Base-by-base conservation (phyloP, 2,329 filamentous ascomycete genomes). In the Phyllosticta capitalensis region DNA sequence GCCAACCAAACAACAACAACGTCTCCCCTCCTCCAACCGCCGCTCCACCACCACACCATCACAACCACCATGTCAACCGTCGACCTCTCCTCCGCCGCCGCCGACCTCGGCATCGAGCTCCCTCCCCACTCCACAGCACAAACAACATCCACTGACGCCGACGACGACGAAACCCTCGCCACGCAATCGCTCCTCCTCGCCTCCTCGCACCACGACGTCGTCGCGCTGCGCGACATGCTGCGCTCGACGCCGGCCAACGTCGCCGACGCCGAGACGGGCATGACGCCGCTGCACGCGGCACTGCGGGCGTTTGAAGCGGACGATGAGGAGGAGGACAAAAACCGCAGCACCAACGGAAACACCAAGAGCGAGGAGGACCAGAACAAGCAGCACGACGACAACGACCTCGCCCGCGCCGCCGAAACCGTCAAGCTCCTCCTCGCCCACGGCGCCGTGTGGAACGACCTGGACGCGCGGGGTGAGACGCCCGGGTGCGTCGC, bases 401-500 rank as follows among this genome's bases (percentile, higher is more conserved):
- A 69, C 22, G 69, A 71, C 20, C 59, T 70, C n/a, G 69, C 88
- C 30, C 81, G 85, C 53, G 81, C 82, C 2, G 80, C 81, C 59
- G 83, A 85, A 56, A 86, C 87, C 0, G 77, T 96, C 4, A 82
- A 83, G 65, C 83, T 94, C 68, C 80, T 97, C 7, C 84, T 97
- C 62, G 82, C 92, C 68, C 87, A 88, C 65, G 94, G 94, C 30
- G 94, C 90, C 10, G 96, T 97, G 66, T 99, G 94, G 94, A 99
- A 99, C 75, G 92, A 96, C 71, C 78, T 97, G 59, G 90, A 97
- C 72, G 76, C 79, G 65, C 87, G 89, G 66, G 83, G 90, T 67
- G 92, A 97, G 78, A 97, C 94, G 2, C 91, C 94, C 0, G 94
- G 91, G 7, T 97, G 92, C 71, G 77, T 96, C 51, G 94, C 94